phyloP scores from a whole-genome alignment of 2,329 filamentous ascomycete genomes.

The Didymella sp. region DNA sequence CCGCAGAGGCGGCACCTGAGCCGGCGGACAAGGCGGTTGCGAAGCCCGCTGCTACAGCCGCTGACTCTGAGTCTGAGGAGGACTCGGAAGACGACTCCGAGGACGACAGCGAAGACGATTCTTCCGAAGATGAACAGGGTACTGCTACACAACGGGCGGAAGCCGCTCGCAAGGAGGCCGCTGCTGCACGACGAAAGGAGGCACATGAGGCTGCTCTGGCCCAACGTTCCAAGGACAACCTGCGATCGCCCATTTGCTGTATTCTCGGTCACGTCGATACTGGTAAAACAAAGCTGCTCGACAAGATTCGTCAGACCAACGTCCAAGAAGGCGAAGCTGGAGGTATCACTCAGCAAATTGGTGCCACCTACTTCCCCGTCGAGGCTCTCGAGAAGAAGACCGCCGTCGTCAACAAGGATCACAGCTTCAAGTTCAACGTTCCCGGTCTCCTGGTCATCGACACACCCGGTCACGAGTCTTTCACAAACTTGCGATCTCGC shows the following conservation, averaged over 20 bases:
- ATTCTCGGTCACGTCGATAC: slow-evolving; percentile 99
- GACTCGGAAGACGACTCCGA: slow-evolving; percentile 63
- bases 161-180: slow-evolving; percentile 83
- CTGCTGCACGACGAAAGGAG: slow-evolving; percentile 85
- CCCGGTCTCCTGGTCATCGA: slow-evolving; percentile 96
- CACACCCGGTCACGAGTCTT: slow-evolving; percentile 99
- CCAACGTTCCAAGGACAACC: slow-evolving; percentile 88
- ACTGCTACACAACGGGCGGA: slow-evolving; percentile 77
- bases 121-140: slow-evolving; percentile 73
- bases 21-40: slow-evolving; percentile 16
- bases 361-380: slow-evolving; percentile 98
- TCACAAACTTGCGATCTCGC: slow-evolving; percentile 95
- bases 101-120: slow-evolving; percentile 68
- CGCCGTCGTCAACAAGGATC: slow-evolving; percentile 88
- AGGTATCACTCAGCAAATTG: slow-evolving; percentile 99
- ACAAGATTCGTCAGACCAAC: slow-evolving; percentile 98
- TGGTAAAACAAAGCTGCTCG: slow-evolving; percentile 97
- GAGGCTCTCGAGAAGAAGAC: slow-evolving; percentile 94
- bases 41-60: slow-evolving; percentile 15
- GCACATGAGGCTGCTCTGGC: slow-evolving; percentile 91
- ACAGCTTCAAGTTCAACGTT: slow-evolving; percentile 93
- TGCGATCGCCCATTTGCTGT: slow-evolving; percentile 98
- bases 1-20: slow-evolving; percentile 30
- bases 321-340: slow-evolving; percentile 99
- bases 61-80: slow-evolving; percentile 49